Evolutionary conservation across 768 basidiomycete genomes (phyloP), one percentile per base, ranked within the genome.

Genomic region (Rhizopogon vesiculosus): DNA sequence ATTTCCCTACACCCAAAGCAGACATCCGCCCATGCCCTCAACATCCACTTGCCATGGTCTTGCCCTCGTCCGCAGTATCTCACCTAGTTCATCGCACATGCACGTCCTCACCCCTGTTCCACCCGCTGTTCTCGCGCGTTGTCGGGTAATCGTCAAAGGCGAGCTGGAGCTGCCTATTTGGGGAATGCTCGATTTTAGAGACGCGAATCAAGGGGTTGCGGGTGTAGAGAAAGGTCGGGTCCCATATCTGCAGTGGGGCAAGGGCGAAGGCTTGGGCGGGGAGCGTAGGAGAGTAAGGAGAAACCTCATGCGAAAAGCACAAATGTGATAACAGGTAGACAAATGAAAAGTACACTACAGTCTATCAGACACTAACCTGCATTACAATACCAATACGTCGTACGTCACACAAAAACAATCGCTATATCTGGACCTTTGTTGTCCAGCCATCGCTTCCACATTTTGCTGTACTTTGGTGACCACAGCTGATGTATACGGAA

Each of bases 81-180:
- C 69, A 48, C 74, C 73, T n/a, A 70, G 56, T 33, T 56, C 63
- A 38, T 59, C 59, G 3, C 54, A 56, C 42, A 70, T 95, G 38
- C 93, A 96, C 35, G 61, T 97, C n/a, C 73, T 97, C 38, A 93
- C 94, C 0, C 92, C 95, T 0, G 57, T 93, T 1, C 83, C 86
- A 0, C 70, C 79, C 0, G 52, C 64, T 0, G 42, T 76, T 1
- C 75, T 96, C 2, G 59, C 64, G 0, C 62, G 66, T 15, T 65
- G 64, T 22, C 71, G 81, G 4, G 73, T 83, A 16, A 49, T 96
- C 3, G 84, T 96, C 45, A 93, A 90, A 68, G 94, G 94, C 7
- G 92, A 93, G 65, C 75, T 94, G 63, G 93, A 95, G 68, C 70
- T 97, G 0, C 94, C 94, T 0, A 74, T 93, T 0, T 89, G 88